Evolutionary conservation across 2,329 filamentous ascomycete species (phyloP).

Genomic region (Diaporthe sp.): DNA sequence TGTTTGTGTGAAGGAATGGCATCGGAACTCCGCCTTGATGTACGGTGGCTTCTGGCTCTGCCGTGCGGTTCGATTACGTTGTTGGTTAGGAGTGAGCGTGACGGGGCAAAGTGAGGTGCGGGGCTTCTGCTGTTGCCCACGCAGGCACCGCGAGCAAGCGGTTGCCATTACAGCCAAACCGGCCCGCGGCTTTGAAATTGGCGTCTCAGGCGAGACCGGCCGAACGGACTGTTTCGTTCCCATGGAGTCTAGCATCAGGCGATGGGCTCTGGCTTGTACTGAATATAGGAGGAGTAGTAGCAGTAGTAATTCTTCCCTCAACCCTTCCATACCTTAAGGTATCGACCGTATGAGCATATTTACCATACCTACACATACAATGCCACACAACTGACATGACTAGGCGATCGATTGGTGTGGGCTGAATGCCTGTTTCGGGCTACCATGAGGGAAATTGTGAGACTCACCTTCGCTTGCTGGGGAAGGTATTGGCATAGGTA

Average conservation of each 20-base stretch:
- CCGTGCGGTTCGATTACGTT: not conserved
- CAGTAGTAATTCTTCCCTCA: slow-evolving; percentile 34
- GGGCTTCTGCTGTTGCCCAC: not conserved
- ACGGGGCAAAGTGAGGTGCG: not conserved
- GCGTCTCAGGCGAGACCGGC: slow-evolving; percentile 5
- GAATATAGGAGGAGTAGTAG: slow-evolving; percentile 22
- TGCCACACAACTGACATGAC: not conserved
- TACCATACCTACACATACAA: not conserved
- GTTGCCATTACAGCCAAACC: not conserved
- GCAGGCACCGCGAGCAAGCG: not conserved
- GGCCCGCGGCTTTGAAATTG: slow-evolving; percentile 5
- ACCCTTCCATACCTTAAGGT: not conserved
- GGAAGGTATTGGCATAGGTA: not conserved
- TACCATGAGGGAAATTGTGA: not conserved
- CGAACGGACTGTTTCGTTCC: not conserved
- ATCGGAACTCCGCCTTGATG: not conserved
- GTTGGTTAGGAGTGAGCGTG: not conserved
- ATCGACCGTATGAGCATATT: not conserved
- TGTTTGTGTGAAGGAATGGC: not conserved
- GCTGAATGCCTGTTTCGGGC: not conserved
- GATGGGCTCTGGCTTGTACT: slow-evolving; percentile 32
- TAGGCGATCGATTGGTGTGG: not conserved
- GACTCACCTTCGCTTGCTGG: not conserved
- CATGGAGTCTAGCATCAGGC: slow-evolving; percentile 18
- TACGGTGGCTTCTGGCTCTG: not conserved